Evolutionary conservation across 2,329 filamentous ascomycete genomes (phyloP).

Genomic region (Elsinoe batatas): DNA sequence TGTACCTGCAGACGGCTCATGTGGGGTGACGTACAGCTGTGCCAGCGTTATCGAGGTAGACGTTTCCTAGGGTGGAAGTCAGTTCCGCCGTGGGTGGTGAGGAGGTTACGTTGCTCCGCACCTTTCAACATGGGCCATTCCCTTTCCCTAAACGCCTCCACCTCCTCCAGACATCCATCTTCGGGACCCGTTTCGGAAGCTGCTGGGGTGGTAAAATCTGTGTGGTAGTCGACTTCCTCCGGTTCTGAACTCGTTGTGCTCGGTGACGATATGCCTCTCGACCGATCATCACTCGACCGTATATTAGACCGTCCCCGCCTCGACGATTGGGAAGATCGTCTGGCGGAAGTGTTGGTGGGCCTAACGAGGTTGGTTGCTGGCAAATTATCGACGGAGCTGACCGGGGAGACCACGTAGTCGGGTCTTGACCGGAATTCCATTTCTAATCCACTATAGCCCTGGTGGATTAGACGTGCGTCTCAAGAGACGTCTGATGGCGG

Average conservation of each 20-base stretch:
- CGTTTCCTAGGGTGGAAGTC: constrained; percentile 16
- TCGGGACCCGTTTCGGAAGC: constrained; percentile 23
- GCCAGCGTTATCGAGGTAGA: constrained; percentile 90
- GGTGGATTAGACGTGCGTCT: not conserved
- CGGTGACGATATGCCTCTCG: constrained; percentile 22
- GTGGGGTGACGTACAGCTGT: constrained; percentile 46
- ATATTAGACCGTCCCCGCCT: not conserved
- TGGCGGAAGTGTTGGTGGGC: not conserved
- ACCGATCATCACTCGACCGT: not conserved
- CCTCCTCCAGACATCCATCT: constrained; percentile 27
- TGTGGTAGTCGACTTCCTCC: constrained; percentile 25
- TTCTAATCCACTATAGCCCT: not conserved
- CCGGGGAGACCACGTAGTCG: constrained; percentile 1
- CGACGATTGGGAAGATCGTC: not conserved
- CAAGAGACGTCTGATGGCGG: not conserved
- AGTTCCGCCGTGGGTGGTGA: not conserved
- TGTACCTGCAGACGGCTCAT: not conserved
- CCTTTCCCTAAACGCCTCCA: constrained; percentile 30
- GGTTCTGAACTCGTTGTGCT: constrained; percentile 22
- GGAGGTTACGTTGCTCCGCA: constrained; percentile 22
- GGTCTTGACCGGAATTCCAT: constrained; percentile 1
- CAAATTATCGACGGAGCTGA: constrained; percentile 11
- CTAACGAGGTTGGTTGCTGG: not conserved
- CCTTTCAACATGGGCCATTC: constrained; percentile 35
- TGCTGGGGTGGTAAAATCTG: constrained; percentile 28